Evolutionary conservation across 805 yeast species (phyloP), one percentile per base, ranked within the genome.

Genomic region (Candida germanica): DNA sequence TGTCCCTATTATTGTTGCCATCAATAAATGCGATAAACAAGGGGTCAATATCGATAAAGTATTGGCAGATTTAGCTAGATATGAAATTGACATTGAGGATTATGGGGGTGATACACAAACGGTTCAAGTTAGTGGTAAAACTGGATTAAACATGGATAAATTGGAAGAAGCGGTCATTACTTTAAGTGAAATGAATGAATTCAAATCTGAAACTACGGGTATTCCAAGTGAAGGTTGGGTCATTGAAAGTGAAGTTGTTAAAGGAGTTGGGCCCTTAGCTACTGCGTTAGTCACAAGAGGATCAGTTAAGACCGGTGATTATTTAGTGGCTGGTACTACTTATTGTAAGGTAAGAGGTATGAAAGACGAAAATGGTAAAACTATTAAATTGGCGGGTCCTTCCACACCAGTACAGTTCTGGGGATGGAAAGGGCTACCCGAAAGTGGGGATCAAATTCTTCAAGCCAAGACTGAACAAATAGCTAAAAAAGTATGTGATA

Each of bases 41-140:
- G 85, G 80, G 20, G 78, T 82, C 5, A 77, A 87, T 32, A 72
- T 87, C 1, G 88, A 85, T 17, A 80, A 75, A 49, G 94, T 88
- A 2, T 71, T 83, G 36, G 75, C 79, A 3, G 98, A 89, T 54
- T 68, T 93, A 39, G 78, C 94, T 1, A 65, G 75, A 0, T 67
- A 85, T 39, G 96, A 79, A 3, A 79, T 93, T 10, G 91, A 85
- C 41, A 82, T 87, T 19, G 98, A 93, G 54, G 89, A 83, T 44
- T 86, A 83, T 51, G 98, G 98, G 38, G 98, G 98, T 36, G 98
- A 93, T 26, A 81, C 88, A 4, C 97, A 88, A 54, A 82, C 86
- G 0, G 87, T 93, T 2, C 75, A 77, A 33, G 91, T 93, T 1
- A 84, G 95, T 24, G 98, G 95, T 0, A 77, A 82, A 40, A 84